A percentile compares a stretch with the other conserved stretches of the same genome.
These are phyloP conservation scores for Geotrichum carabidarum DNA, from an alignment of 1,139 yeast species.

Conservation along the genomic window DNA sequence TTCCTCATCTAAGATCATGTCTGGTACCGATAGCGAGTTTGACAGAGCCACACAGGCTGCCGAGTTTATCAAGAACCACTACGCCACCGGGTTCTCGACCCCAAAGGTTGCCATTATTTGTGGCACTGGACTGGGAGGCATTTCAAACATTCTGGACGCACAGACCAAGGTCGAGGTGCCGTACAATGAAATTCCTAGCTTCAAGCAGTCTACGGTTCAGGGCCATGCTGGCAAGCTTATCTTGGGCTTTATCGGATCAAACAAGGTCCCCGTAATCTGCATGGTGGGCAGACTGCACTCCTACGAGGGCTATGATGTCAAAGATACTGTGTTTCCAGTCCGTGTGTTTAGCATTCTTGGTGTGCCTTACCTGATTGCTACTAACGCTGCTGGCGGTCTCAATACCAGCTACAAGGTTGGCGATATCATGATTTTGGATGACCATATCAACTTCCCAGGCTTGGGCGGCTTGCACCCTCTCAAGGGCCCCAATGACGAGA, in stretches of 20 bases:
- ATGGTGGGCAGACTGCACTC: conserved; percentile 92
- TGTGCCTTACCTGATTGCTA: conserved; percentile 57
- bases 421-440: conserved; percentile 83
- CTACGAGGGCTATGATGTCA: conserved; percentile 82
- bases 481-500: conserved; percentile 77
- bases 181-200: conserved; percentile 73
- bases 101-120: conserved; percentile 70
- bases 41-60: conserved; percentile 29
- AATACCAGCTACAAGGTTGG: conserved; percentile 67
- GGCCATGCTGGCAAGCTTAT: conserved; percentile 86
- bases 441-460: conserved; percentile 88
- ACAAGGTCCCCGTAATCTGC: conserved; percentile 74
- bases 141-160: conserved; percentile 51
- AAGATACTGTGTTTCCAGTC: conserved; percentile 79
- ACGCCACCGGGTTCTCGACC: conserved; percentile 29
- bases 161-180: conserved; percentile 49
- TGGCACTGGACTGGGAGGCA: conserved; percentile 92
- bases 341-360: conserved; percentile 67
- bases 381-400: conserved; percentile 94
- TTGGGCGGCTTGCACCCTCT: conserved; percentile 83
- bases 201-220: conserved; percentile 72
- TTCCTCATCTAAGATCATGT: neutral
- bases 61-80: conserved; percentile 24
- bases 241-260: conserved; percentile 68
- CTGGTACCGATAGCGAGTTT: conserved; percentile 9